Base-by-base conservation (phyloP, 331 rosid genomes). In the Acacia pycnantha region DNA sequence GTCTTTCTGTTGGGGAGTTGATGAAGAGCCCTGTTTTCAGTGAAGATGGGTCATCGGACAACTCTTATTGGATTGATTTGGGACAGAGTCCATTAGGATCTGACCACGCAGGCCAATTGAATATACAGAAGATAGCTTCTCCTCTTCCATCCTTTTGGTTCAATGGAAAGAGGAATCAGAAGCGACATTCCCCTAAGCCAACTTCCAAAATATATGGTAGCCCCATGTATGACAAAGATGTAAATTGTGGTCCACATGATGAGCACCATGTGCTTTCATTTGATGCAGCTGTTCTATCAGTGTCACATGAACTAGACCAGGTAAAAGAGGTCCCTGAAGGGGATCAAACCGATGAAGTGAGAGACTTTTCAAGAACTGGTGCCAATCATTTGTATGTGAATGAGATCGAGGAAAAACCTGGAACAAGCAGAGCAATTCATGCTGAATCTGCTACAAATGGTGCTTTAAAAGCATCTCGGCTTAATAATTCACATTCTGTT, bases 21-120 rank as follows among this genome's bases (percentile, higher is more conserved):
- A 95, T 95, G 93, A 95, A 93, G 89, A 95, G 98, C 88, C 98
- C 98, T 1, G 92, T 95, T 8, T 95, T 95, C 90, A 95, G 98
- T 62, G 98, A 95, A 88, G 98, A 95, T 2, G 98, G 90, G 84
- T 95, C 98, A 8, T 93, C 98, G 0, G 98, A 93, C 82, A 95
- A 95, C 79, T 95, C 98, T 1, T 84, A 81, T 84, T 95, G 97
- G 97, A 95, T 95, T 61, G 98, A 93, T 90, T 88, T 93, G 93
- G 98, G 98, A 69, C 98, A 91, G 81, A 95, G 98, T 82, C 98
- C 98, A 43, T 35, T 93, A 82, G 95, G 97, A 76, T 94, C 97
- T 3, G 98, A 94, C 43, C 33, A 41, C 80, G 84, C 78, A 15
- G 86, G 91, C 81, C 96, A 85, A 75, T 75, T 76, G 3, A 86